Conservation (phyloP, 2,329 filamentous ascomycete species). For the Ceratocystis smalleyi region DNA sequence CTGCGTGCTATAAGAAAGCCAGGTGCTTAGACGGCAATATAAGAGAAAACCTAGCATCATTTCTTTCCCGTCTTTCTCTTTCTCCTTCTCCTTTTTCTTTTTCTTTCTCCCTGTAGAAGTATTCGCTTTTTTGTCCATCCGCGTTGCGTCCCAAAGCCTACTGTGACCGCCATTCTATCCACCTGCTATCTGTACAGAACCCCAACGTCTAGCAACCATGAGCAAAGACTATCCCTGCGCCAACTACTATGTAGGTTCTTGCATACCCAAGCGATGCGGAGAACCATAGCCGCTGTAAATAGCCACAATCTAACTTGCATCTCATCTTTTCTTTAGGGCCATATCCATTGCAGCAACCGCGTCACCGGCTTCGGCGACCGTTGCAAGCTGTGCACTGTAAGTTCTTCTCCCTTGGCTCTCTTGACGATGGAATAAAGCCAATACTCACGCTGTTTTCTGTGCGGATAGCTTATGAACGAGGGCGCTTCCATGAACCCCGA, state of each 20-base stretch:
- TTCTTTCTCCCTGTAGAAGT: too few species aligned
- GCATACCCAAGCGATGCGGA: not conserved
- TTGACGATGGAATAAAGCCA: too few species aligned
- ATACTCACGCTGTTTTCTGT: not conserved
- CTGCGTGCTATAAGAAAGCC: not conserved
- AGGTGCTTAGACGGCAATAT: not conserved
- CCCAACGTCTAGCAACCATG: not conserved
- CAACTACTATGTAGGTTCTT: conserved; percentile 24
- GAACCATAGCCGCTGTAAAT: not conserved
- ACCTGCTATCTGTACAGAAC: not conserved
- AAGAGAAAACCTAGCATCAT: too few species aligned
- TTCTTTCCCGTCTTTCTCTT: too few species aligned
- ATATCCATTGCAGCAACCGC: conserved; percentile 23
- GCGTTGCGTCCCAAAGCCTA: too few species aligned
- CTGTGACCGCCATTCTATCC: not conserved
- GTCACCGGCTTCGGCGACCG: conserved; percentile 23
- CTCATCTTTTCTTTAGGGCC: conserved; percentile 19
- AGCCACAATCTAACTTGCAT: not conserved
- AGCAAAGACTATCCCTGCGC: conserved; percentile 24
- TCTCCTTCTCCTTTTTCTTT: not conserved
- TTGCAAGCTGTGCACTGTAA: conserved; percentile 22
- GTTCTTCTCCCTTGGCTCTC: not conserved
- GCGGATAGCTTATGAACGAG: conserved; percentile 7
- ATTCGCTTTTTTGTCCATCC: not conserved
- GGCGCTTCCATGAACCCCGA: conserved; percentile 11